Percentiles rank a stretch among this genome's conserved stretches.
phyloP scores from a whole-genome alignment of 2,329 filamentous ascomycete species.

The Penicillium sp. region DNA sequence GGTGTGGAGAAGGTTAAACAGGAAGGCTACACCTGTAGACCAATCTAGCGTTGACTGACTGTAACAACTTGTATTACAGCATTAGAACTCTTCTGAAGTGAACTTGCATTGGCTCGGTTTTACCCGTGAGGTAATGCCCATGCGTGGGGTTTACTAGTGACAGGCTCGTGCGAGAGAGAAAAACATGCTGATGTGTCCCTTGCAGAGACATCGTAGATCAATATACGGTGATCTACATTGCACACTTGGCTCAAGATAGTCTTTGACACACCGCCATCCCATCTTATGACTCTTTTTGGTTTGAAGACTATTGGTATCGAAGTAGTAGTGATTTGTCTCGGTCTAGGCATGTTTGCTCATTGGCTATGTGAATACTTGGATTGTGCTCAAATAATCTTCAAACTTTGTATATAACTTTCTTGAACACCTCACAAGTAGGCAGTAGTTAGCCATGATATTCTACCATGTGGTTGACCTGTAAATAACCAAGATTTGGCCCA shows the following conservation, averaged over 20 bases:
- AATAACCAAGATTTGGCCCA: background rate
- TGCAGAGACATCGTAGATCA: constrained; percentile 3
- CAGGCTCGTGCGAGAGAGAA: constrained; percentile 3
- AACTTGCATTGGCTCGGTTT: background rate
- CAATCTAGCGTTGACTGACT: background rate
- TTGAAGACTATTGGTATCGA: no score
- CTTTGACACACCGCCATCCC: background rate
- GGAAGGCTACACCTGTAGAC: background rate
- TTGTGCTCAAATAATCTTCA: no score
- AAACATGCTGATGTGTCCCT: background rate
- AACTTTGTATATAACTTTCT: no score
- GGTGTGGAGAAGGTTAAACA: no score
- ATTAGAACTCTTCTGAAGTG: background rate
- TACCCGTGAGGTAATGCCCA: background rate
- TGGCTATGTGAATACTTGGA: no score
- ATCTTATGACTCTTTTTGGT: no score
- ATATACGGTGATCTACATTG: background rate
- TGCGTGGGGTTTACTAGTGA: background rate
- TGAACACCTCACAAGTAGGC: no score
- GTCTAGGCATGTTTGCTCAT: no score
- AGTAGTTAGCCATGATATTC: background rate
- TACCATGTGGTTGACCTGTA: background rate
- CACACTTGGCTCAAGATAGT: background rate
- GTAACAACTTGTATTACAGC: background rate
- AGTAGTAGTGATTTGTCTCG: no score